Base-by-base conservation (phyloP, 2,329 filamentous ascomycete genomes). In the Fusarium sp. region DNA sequence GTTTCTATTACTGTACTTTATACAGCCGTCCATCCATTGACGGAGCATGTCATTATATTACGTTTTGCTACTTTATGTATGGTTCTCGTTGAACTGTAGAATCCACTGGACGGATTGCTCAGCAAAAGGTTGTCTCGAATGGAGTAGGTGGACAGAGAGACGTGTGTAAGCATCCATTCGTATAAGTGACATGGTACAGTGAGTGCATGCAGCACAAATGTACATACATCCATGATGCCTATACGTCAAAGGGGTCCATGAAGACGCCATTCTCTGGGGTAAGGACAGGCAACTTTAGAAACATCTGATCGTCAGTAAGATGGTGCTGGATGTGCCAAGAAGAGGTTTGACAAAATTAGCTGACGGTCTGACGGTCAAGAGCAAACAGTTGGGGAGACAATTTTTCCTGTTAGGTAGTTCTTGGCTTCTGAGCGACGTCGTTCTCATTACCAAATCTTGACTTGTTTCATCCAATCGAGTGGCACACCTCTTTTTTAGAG, bases 361-460 rank as follows among this genome's bases (percentile, higher is more conserved):
- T 60, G 18, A 49, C 33, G 53, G 65, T 42, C 64, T 41, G 58
- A 49, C 29, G 21, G 45, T 41, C 25, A 23, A 48, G 29, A 8
- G 20, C 18, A 50, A 21, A 37, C 25, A 51, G 15, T 27, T 51
- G 41, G 36, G 40, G 25, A 47, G 58, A 46, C 45, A 51, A 67
- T 39, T 66, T 51, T 66, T 67, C 53, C 36, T 65, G 59, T 58
- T 67, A 52, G 29, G 29, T 31, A 4, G 60, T 51, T n/a, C 74
- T 73, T 64, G 67, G 67, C 67, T 58, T 63, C 35, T 68, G 67
- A 50, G 46, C 63, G 59, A 63, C 55, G 75, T 72, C 70, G 75
- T 79, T 79, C 71, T 70, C 74, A 79, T 79, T 79, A 79, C 76
- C 67, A 74, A 79, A 79, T 77, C 69, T 68, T 63, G 70, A 71